Base-by-base conservation (phyloP, 2,329 filamentous ascomycete species). In the Penicillium sp. region DNA sequence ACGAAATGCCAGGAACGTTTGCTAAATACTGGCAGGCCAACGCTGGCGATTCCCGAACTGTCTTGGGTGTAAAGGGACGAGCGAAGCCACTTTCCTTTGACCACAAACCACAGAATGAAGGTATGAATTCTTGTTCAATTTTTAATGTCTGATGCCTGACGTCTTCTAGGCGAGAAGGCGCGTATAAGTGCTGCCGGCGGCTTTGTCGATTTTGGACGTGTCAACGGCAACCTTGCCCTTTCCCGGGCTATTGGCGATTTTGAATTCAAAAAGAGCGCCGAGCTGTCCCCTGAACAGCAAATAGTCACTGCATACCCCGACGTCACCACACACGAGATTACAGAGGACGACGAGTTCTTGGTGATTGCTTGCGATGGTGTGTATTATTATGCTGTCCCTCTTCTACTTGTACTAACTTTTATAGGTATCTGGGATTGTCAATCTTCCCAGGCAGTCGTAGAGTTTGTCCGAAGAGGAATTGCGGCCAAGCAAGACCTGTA, bases 361-460 rank as follows among this genome's bases (percentile, higher is more conserved):
- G 90, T 96, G 60, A 84, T 96, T 76, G 91, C 91, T 56, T 96
- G 91, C 74, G 91, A 96, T 70, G 91, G 91, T 96, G 77, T 21
- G n/a, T 16, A 30, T n/a, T 16, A 47, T 9, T 33, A 23, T 42
- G 18, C 14, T 14, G 33, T 30, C 43, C 43, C 45, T 64, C 68
- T 56, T 65, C 35, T 21, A 4, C 16, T 23, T 28, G 23, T n/a
- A 48, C 47, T 58, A 55, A 52, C 30, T 48, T 51, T 28, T 21
- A 24, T 43, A 99, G 94, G 94, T 74, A 99, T 99, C 74, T 99
- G 94, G 94, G 94, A 99, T 77, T 97, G 94, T 74, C 94, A 97
- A 74, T 97, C 94, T 56, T 99, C 94, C 47, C 94, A 99, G 79
- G 90, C 93, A 40, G 94, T 99, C 33, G 80, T 97, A 65, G 94